Conservation (phyloP, 768 basidiomycete genomes). For the Suillus spraguei region DNA sequence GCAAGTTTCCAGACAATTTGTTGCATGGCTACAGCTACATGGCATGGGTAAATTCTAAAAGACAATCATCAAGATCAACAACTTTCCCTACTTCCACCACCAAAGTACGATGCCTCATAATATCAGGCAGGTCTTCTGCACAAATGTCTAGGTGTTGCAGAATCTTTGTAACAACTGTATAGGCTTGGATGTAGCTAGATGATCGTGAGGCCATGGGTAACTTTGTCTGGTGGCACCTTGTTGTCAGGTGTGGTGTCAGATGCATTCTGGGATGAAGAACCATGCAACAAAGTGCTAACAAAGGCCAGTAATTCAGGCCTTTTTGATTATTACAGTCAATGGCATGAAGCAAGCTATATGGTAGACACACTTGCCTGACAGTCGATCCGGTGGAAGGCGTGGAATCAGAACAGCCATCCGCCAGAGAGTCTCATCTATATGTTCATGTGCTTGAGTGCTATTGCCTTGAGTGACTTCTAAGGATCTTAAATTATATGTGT, state of each 20-base stretch:
- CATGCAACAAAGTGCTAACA: neutral
- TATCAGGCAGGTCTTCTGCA: neutral
- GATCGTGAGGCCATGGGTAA: neutral
- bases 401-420: neutral
- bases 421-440: neutral
- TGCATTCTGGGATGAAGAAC: neutral
- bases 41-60: neutral
- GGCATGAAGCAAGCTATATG: rapidly evolving
- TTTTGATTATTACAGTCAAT: neutral
- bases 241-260: neutral
- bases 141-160: neutral
- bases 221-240: neutral
- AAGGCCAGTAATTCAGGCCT: neutral
- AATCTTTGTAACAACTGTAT: neutral
- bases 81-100: neutral
- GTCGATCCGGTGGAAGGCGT: neutral
- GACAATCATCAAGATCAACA: neutral
- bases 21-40: neutral
- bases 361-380: neutral
- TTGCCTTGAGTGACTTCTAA: no score
- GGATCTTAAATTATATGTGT: neutral
- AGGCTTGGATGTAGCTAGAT: neutral
- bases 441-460: neutral
- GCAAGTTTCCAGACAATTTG: neutral
- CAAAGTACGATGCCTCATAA: neutral